These are phyloP conservation scores for Hypoxylon fragiforme DNA, from an alignment of 495 filamentous ascomycete species.

Conservation along the genomic window DNA sequence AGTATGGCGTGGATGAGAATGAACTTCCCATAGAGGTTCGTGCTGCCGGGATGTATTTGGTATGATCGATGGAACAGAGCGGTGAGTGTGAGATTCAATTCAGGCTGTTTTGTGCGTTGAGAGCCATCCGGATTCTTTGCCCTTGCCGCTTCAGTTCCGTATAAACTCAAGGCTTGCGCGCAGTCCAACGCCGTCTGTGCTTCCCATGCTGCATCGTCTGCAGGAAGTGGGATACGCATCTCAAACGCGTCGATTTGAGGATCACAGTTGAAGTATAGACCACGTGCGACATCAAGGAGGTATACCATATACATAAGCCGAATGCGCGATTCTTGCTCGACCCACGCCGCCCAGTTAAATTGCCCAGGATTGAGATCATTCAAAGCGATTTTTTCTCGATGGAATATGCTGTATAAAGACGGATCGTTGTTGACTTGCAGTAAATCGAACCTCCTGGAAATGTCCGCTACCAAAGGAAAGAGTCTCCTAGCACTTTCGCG, in stretches of 20 bases:
- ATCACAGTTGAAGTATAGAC: constrained; percentile 65
- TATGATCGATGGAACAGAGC: constrained; percentile 56
- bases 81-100: constrained; percentile 57
- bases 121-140: constrained; percentile 59
- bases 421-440: constrained; percentile 47
- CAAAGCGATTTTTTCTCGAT: constrained; percentile 46
- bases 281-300: constrained; percentile 59
- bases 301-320: constrained; percentile 64
- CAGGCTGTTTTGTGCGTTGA: constrained; percentile 59
- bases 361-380: constrained; percentile 40
- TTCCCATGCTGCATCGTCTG: constrained; percentile 70
- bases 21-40: constrained; percentile 70
- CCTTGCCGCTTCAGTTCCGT: constrained; percentile 50
- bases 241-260: constrained; percentile 61
- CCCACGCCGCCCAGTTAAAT: constrained; percentile 65
- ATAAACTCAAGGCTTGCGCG: constrained; percentile 61
- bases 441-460: constrained; percentile 55
- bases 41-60: constrained; percentile 57
- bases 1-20: constrained; percentile 68
- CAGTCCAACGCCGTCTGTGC: constrained; percentile 57
- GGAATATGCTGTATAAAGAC: constrained; percentile 45
- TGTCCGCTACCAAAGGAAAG: constrained; percentile 54
- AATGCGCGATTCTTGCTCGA: constrained; percentile 68
- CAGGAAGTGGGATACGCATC: constrained; percentile 61
- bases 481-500: constrained; percentile 56